A percentile compares a stretch with the other conserved stretches of the same genome.
These are phyloP conservation scores for Aspergillus luchuensis DNA, from an alignment of 2,329 filamentous ascomycete genomes.

Conservation along the genomic window DNA sequence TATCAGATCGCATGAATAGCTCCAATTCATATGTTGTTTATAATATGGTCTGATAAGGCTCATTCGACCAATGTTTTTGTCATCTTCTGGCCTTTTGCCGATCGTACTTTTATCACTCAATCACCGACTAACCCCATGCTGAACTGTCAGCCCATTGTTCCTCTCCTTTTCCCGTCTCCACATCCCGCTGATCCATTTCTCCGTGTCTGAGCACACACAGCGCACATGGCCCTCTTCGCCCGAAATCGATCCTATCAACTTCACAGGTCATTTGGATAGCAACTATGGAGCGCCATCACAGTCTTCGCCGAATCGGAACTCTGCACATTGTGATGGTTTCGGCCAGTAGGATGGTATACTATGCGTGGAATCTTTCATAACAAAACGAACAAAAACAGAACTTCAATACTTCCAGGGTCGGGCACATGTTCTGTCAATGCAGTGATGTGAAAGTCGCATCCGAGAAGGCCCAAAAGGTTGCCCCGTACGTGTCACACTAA, in stretches of 20 bases:
- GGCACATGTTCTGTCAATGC: not conserved
- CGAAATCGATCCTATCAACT: not conserved
- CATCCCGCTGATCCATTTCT: not conserved
- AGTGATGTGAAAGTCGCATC: not conserved
- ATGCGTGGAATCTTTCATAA: not conserved
- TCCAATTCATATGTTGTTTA: not conserved
- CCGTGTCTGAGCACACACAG: not conserved
- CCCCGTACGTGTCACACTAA: not conserved
- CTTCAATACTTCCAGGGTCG: not conserved
- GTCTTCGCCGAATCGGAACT: not conserved
- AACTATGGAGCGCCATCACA: not conserved
- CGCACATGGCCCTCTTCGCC: not conserved
- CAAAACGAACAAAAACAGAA: not conserved
- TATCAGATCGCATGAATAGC: not conserved
- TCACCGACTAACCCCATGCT: conserved; percentile 1
- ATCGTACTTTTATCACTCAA: conserved; percentile 3
- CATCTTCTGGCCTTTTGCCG: not conserved
- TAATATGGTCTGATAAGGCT: conserved; percentile 3
- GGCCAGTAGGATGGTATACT: too few species aligned
- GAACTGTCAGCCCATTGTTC: not conserved
- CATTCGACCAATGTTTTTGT: not conserved
- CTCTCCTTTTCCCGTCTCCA: not conserved
- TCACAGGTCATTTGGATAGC: not conserved
- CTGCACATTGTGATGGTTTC: too few species aligned
- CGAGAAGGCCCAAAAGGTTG: not conserved